phyloP scores from a whole-genome alignment of 805 yeast genomes.

The Candida fluviatilis region DNA sequence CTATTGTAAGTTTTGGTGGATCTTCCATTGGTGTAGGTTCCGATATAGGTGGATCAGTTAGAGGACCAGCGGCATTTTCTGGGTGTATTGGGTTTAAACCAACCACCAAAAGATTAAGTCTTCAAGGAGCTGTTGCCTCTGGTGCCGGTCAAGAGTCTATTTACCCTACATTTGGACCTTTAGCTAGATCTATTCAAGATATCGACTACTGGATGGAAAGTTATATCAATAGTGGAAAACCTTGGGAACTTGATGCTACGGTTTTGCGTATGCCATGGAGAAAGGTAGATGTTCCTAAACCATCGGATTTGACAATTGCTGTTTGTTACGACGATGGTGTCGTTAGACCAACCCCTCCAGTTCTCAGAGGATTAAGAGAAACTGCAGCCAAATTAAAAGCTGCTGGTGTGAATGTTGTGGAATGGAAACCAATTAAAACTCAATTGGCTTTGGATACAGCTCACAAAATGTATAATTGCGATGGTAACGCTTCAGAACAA shows the following conservation, averaged over 20 bases:
- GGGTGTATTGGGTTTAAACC: slow-evolving; percentile 42
- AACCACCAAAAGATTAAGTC: slow-evolving; percentile 31
- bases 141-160: slow-evolving; percentile 65
- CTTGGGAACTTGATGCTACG: slow-evolving; percentile 53
- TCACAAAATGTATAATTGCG: slow-evolving; percentile 53
- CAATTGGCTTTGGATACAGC: slow-evolving; percentile 58
- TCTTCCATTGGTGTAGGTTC: slow-evolving; percentile 37
- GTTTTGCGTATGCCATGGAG: slow-evolving; percentile 52
- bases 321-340: slow-evolving; percentile 61
- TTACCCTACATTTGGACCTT: slow-evolving; percentile 63
- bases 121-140: slow-evolving; percentile 46
- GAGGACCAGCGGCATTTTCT: slow-evolving; percentile 41
- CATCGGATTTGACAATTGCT: slow-evolving; percentile 51
- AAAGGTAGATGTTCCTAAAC: slow-evolving; percentile 35
- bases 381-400: slow-evolving; percentile 50
- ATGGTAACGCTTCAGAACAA: slow-evolving; percentile 61
- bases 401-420: slow-evolving; percentile 56
- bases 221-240: slow-evolving; percentile 59
- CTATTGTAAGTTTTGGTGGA: slow-evolving; percentile 39
- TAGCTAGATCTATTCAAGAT: slow-evolving; percentile 62
- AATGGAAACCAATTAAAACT: slow-evolving; percentile 55
- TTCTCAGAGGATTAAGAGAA: slow-evolving; percentile 50
- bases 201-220: slow-evolving; percentile 63
- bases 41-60: slow-evolving; percentile 42
- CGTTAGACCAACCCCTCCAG: slow-evolving; percentile 66